These are phyloP conservation scores for Pichia occidentalis DNA, from an alignment of 805 yeast species.

Conservation along the genomic window DNA sequence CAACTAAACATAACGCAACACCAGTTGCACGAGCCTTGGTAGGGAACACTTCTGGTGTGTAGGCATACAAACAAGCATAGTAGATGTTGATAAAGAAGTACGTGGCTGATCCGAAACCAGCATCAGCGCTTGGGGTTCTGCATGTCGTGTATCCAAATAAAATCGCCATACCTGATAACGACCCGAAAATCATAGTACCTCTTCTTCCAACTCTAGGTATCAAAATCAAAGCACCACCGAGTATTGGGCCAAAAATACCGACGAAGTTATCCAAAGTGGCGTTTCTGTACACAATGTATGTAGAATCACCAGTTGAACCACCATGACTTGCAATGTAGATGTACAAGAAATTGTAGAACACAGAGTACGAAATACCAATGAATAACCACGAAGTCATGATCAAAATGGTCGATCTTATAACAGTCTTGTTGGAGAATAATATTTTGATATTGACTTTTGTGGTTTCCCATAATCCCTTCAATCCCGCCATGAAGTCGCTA, in stretches of 20 bases:
- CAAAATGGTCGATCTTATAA: slow-evolving; percentile 41
- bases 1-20: slow-evolving; percentile 51
- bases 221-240: slow-evolving; percentile 37
- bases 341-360: slow-evolving; percentile 49
- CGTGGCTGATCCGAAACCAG: slow-evolving; percentile 43
- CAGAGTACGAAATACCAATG: slow-evolving; percentile 53
- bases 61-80: slow-evolving; percentile 57
- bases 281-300: slow-evolving; percentile 40
- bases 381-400: slow-evolving; percentile 48
- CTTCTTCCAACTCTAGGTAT: slow-evolving; percentile 43
- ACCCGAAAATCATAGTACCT: slow-evolving; percentile 49
- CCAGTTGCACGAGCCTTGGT: slow-evolving; percentile 51
- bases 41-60: slow-evolving; percentile 60
- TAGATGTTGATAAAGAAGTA: slow-evolving; percentile 43
- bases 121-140: slow-evolving; percentile 46
- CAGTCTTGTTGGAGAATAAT: slow-evolving; percentile 40
- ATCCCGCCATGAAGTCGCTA: slow-evolving; percentile 19
- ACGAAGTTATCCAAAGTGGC: slow-evolving; percentile 40
- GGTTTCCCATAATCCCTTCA: slow-evolving; percentile 24
- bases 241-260: slow-evolving; percentile 47
- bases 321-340: slow-evolving; percentile 46
- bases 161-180: slow-evolving; percentile 48
- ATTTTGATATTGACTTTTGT: slow-evolving; percentile 36
- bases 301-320: slow-evolving; percentile 36
- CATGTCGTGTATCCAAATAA: slow-evolving; percentile 60